Evolutionary conservation across 495 filamentous ascomycete species (phyloP).

Genomic region (Hypoxylon perforatum): DNA sequence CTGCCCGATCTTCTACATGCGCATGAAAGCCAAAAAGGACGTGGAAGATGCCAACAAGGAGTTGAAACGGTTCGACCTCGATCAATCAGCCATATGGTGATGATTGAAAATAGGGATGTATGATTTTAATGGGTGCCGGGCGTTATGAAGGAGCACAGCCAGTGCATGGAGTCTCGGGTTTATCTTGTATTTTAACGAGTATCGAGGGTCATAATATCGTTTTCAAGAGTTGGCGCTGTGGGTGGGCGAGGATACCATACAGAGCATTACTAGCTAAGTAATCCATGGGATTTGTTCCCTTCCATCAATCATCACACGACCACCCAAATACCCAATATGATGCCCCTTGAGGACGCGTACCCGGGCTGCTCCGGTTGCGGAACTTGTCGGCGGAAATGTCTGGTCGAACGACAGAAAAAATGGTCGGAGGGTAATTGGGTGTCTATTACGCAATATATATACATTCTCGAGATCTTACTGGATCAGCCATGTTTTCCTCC

Average conservation of each 20-base stretch:
- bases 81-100: slow-evolving; percentile 66
- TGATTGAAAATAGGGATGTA: slow-evolving; percentile 7
- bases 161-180: slow-evolving; percentile 32
- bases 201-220: slow-evolving; percentile 5
- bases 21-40: slow-evolving; percentile 99
- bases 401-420: slow-evolving; percentile 15
- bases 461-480: slow-evolving; percentile 16
- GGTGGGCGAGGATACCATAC: slow-evolving; percentile 29
- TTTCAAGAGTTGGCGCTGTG: neutral
- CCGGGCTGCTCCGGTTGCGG: slow-evolving; percentile 33
- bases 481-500: slow-evolving; percentile 25
- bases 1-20: slow-evolving; percentile 99
- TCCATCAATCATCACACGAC: slow-evolving; percentile 2
- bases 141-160: slow-evolving; percentile 17
- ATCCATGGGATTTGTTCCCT: neutral
- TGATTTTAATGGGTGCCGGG: slow-evolving; percentile 3
- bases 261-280: slow-evolving; percentile 14
- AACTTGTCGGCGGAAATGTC: too few relatives aligned
- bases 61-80: slow-evolving; percentile 87
- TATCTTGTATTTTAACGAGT: neutral
- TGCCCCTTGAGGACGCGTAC: neutral
- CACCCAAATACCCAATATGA: slow-evolving; percentile 1
- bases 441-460: slow-evolving; percentile 41
- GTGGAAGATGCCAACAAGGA: slow-evolving; percentile 95
- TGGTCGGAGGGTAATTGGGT: slow-evolving; percentile 8